Evolutionary conservation across 2,329 filamentous ascomycete species (phyloP).

Genomic region (Fusarium armeniacum): DNA sequence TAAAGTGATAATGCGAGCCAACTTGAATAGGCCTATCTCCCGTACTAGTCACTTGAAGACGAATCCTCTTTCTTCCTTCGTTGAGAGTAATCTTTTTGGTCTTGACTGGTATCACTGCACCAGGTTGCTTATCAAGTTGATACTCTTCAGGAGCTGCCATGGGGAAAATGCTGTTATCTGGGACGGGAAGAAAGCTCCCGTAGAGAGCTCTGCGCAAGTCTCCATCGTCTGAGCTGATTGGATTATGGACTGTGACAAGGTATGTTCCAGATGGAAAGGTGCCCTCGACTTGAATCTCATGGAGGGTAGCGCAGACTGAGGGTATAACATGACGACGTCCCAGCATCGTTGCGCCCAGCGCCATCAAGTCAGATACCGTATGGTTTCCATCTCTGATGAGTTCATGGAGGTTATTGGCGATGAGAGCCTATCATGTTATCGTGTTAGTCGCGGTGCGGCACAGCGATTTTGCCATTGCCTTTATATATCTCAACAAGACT

Average conservation of each 20-base stretch:
- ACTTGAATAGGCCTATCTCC: constrained; percentile 94
- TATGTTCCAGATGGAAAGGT: constrained; percentile 94
- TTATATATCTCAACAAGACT: constrained; percentile 3
- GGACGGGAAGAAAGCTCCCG: constrained; percentile 89
- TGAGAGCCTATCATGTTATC: constrained; percentile 71
- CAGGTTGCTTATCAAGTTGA: constrained; percentile 77
- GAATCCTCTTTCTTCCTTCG: constrained; percentile 78
- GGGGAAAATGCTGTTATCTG: constrained; percentile 76
- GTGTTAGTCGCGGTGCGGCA: constrained; percentile 19
- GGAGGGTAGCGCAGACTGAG: constrained; percentile 81
- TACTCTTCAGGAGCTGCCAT: constrained; percentile 75
- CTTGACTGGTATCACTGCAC: constrained; percentile 81
- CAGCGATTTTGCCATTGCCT: constrained; percentile 3
- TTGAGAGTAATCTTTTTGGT: constrained; percentile 77
- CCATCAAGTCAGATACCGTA: constrained; percentile 93
- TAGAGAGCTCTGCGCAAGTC: constrained; percentile 90
- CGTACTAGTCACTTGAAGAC: constrained; percentile 82
- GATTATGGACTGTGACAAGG: constrained; percentile 93
- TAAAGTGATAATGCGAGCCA: constrained; percentile 95
- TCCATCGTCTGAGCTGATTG: constrained; percentile 87
- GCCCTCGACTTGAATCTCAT: constrained; percentile 92
- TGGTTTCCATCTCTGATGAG: constrained; percentile 97
- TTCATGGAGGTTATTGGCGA: constrained; percentile 92
- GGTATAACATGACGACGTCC: constrained; percentile 92
- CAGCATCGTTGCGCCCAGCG: constrained; percentile 90